These are phyloP conservation scores for Adansonia grandidieri DNA, from an alignment of 441 rosid species.

Conservation along the genomic window DNA sequence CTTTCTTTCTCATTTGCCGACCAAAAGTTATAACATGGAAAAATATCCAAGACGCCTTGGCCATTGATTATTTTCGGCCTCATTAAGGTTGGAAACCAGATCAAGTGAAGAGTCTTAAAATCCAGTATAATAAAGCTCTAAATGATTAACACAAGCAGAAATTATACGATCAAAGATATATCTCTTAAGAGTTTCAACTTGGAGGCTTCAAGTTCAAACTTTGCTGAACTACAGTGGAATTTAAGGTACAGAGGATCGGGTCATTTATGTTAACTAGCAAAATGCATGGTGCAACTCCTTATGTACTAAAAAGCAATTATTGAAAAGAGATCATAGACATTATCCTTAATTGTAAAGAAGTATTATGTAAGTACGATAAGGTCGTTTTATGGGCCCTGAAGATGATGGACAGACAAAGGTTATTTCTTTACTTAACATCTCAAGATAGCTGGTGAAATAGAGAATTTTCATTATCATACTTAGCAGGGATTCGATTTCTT, in stretches of 20 bases:
- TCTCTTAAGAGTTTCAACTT: not conserved
- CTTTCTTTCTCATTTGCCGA: not conserved
- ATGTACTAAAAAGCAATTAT: not conserved
- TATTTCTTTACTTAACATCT: not conserved
- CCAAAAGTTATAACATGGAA: not conserved
- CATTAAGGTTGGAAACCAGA: not conserved
- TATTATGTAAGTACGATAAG: not conserved
- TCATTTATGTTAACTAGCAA: not conserved
- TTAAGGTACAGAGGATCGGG: not conserved
- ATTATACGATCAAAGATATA: not conserved
- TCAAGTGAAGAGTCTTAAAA: not conserved
- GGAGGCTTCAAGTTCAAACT: not conserved
- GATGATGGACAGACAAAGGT: not conserved
- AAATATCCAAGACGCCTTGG: not conserved
- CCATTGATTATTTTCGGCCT: not conserved
- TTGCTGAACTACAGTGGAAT: not conserved
- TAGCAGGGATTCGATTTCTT: no score
- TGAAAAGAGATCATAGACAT: not conserved
- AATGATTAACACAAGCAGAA: slow-evolving; percentile 2
- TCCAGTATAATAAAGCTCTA: not conserved
- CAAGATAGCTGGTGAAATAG: not conserved
- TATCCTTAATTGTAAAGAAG: not conserved
- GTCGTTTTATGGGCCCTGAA: no score
- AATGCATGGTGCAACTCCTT: not conserved
- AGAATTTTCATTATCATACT: not conserved